These are phyloP conservation scores for Pseudopyrenochaeta lycopersici DNA, from an alignment of 2,329 filamentous ascomycete genomes.

Conservation along the genomic window DNA sequence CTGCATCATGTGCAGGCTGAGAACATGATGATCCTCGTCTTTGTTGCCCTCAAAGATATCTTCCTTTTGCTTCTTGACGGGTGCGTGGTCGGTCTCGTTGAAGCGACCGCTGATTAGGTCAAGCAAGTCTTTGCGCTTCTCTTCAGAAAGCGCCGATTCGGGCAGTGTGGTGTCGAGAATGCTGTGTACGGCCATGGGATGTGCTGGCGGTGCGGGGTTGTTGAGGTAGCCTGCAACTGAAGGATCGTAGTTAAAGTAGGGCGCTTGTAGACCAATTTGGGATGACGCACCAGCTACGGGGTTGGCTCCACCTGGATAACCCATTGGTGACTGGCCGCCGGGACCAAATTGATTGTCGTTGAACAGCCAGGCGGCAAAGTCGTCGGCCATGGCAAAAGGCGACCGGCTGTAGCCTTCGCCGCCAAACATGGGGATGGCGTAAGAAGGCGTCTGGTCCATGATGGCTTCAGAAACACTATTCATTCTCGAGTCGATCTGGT, in stretches of 20 bases:
- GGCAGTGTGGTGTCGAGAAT: constrained; percentile 81
- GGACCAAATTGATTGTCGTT: constrained; percentile 67
- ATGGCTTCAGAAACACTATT: constrained; percentile 50
- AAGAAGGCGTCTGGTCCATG: constrained; percentile 59
- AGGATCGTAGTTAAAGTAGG: constrained; percentile 61
- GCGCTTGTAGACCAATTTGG: constrained; percentile 56
- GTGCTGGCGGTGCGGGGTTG: constrained; percentile 66
- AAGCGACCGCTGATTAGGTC: constrained; percentile 84
- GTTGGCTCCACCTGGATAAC: constrained; percentile 39
- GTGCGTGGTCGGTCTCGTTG: constrained; percentile 79
- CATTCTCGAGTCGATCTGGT: constrained; percentile 43
- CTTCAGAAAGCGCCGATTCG: constrained; percentile 83
- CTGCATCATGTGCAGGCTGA: constrained; percentile 95
- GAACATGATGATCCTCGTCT: constrained; percentile 66
- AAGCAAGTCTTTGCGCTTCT: constrained; percentile 84
- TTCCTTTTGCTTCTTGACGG: constrained; percentile 77
- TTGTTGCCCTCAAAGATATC: constrained; percentile 81
- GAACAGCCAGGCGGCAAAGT: constrained; percentile 87
- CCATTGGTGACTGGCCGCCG: constrained; percentile 49
- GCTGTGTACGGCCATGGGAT: constrained; percentile 90
- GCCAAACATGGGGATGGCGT: constrained; percentile 86
- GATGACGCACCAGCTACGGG: constrained; percentile 51
- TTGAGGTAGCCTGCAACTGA: constrained; percentile 59
- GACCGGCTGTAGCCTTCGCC: constrained; percentile 85
- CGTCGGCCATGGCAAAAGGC: constrained; percentile 86